Percentiles rank a stretch among this genome's conserved stretches.
phyloP scores from a whole-genome alignment of 352 stramenopile species.

The Pythium plurisporium region DNA sequence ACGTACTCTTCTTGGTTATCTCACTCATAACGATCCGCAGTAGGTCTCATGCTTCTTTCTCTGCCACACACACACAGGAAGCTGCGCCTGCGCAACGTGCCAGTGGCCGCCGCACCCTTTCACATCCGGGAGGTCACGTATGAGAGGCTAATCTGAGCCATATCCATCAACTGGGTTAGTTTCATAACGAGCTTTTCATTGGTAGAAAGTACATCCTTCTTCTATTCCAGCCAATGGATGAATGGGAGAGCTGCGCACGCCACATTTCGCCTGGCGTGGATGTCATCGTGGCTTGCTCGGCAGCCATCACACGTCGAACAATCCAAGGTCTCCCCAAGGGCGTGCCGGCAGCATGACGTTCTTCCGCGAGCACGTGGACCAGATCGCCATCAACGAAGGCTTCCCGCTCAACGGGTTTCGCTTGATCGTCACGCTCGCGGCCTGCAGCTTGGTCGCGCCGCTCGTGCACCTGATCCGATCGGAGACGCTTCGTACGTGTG shows the following conservation, averaged over 20 bases:
- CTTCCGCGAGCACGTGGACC: conserved; percentile 61
- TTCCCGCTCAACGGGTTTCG: conserved; percentile 78
- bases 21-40: background rate
- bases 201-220: conserved; percentile 4
- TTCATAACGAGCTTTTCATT: conserved; percentile 11
- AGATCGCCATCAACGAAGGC: conserved; percentile 56
- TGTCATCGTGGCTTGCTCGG: conserved; percentile 3
- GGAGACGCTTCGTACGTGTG: conserved; percentile 54
- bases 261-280: background rate
- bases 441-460: conserved; percentile 63
- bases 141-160: conserved; percentile 49
- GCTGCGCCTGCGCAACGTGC: conserved; percentile 49
- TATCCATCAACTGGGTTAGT: background rate
- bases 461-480: conserved; percentile 52
- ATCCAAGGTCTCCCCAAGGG: too few species aligned
- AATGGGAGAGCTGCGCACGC: conserved; percentile 17
- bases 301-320: too few species aligned
- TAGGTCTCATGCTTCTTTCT: background rate
- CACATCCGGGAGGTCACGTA: conserved; percentile 71
- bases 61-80: conserved; percentile 49
- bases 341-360: too few species aligned
- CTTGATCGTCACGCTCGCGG: conserved; percentile 64
- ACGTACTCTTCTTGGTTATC: conserved; percentile 9
- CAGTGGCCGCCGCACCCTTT: conserved; percentile 49
- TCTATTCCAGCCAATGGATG: conserved; percentile 37